These are phyloP conservation scores for Fusarium concolor DNA, from an alignment of 2,329 filamentous ascomycete species.

Conservation along the genomic window DNA sequence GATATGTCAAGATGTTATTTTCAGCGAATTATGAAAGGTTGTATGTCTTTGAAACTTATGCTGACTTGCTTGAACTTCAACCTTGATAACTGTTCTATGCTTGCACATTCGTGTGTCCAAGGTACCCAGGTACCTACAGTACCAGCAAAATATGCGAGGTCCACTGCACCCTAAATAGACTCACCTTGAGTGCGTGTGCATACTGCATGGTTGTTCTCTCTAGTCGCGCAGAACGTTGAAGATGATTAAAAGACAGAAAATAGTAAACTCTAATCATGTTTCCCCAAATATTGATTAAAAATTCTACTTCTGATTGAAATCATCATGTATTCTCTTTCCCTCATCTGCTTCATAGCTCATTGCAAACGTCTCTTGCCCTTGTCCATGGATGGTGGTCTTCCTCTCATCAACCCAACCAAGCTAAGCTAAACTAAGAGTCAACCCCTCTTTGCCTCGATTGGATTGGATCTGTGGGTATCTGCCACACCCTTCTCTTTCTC, in stretches of 20 bases:
- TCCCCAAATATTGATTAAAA: neutral
- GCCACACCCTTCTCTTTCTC: constrained; percentile 30
- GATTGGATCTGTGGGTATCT: constrained; percentile 18
- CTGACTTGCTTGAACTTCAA: neutral
- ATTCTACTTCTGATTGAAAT: neutral
- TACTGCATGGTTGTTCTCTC: constrained; percentile 9
- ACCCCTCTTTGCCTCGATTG: constrained; percentile 31
- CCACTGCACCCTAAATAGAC: constrained; percentile 14
- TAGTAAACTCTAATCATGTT: neutral
- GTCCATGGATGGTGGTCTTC: constrained; percentile 5
- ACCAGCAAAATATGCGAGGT: constrained; percentile 5
- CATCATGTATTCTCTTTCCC: neutral
- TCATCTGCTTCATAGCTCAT: neutral
- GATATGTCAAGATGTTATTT: neutral
- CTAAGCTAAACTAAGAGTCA: constrained; percentile 12
- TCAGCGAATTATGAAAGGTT: neutral
- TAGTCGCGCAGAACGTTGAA: constrained; percentile 5
- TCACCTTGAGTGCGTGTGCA: constrained; percentile 10
- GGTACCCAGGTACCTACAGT: neutral
- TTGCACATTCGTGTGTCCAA: neutral
- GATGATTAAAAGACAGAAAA: neutral
- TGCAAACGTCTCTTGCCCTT: neutral
- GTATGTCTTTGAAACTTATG: neutral
- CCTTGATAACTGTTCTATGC: neutral
- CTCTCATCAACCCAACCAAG: constrained; percentile 13